A percentile compares a stretch with the other conserved stretches of the same genome.
phyloP scores from a whole-genome alignment of 768 basidiomycete species.

The Suillus placidus region DNA sequence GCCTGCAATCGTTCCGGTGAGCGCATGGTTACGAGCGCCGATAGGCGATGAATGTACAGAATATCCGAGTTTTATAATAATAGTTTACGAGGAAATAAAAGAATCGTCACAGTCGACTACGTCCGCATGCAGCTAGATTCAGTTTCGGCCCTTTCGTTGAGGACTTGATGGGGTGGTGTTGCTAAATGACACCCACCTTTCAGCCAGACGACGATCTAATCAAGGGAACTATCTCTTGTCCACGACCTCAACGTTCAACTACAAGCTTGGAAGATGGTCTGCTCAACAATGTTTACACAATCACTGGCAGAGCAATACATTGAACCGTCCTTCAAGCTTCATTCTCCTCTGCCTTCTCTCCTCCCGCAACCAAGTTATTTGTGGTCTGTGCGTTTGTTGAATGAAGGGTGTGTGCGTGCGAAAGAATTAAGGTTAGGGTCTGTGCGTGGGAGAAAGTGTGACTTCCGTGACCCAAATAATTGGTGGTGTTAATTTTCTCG shows the following conservation, averaged over 20 bases:
- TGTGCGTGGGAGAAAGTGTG: constrained; percentile 44
- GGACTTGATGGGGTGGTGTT: constrained; percentile 4
- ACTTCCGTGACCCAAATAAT: constrained; percentile 40
- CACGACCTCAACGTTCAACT: background rate
- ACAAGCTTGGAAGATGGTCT: background rate
- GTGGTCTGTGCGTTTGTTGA: constrained; percentile 15
- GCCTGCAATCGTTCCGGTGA: background rate
- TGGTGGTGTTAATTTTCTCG: constrained; percentile 42
- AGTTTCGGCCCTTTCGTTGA: background rate
- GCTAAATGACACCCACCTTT: constrained; percentile 3
- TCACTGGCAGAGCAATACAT: background rate
- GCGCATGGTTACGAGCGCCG: background rate
- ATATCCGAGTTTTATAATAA: background rate
- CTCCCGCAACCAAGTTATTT: background rate
- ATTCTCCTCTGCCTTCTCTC: background rate
- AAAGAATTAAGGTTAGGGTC: constrained; percentile 44
- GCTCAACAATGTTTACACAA: background rate
- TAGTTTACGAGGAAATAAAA: constrained; percentile 6
- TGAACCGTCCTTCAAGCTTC: background rate
- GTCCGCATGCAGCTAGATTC: constrained; percentile 2
- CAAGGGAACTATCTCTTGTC: constrained; percentile 2
- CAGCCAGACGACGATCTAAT: background rate
- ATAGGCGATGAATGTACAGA: background rate
- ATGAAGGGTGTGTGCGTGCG: constrained; percentile 34
- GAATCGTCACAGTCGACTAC: background rate